Conservation (phyloP, 1,284 basidiomycete species). For the Naganishia albida region DNA sequence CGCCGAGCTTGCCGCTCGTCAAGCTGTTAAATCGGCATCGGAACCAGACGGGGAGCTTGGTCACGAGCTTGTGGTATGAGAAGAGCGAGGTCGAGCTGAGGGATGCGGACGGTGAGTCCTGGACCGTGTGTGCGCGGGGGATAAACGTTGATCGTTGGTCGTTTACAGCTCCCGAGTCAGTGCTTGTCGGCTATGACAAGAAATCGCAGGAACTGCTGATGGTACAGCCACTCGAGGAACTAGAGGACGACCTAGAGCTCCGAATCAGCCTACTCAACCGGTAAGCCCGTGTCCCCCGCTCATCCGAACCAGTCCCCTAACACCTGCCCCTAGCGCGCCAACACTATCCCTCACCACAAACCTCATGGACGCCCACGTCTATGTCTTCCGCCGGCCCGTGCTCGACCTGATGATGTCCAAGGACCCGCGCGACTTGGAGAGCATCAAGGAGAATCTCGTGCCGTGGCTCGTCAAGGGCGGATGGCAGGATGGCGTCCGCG, state of each 20-base stretch:
- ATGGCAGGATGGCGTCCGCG: constrained; percentile 57
- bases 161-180: constrained; percentile 45
- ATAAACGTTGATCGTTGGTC: not conserved
- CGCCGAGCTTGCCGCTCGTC: constrained; percentile 68
- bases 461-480: constrained; percentile 86
- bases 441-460: constrained; percentile 79
- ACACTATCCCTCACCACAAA: constrained; percentile 68
- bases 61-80: constrained; percentile 77
- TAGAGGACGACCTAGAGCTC: constrained; percentile 63
- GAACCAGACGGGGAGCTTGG: constrained; percentile 68
- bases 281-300: constrained; percentile 56
- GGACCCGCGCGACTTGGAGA: constrained; percentile 67
- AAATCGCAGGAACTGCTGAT: constrained; percentile 68
- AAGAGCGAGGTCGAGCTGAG: constrained; percentile 52
- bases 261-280: constrained; percentile 67
- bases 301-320: not conserved
- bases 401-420: constrained; percentile 68
- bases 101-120: constrained; percentile 48
- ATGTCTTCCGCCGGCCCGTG: constrained; percentile 74
- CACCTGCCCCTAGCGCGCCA: constrained; percentile 63
- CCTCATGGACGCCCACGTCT: constrained; percentile 84
- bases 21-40: constrained; percentile 79
- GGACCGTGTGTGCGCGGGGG: not conserved
- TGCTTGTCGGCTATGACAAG: constrained; percentile 49
- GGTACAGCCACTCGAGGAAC: constrained; percentile 64